A percentile compares a stretch with the other conserved stretches of the same genome.
These are phyloP conservation scores for Mollisia scopiformis DNA, from an alignment of 2,329 filamentous ascomycete genomes.

Conservation along the genomic window DNA sequence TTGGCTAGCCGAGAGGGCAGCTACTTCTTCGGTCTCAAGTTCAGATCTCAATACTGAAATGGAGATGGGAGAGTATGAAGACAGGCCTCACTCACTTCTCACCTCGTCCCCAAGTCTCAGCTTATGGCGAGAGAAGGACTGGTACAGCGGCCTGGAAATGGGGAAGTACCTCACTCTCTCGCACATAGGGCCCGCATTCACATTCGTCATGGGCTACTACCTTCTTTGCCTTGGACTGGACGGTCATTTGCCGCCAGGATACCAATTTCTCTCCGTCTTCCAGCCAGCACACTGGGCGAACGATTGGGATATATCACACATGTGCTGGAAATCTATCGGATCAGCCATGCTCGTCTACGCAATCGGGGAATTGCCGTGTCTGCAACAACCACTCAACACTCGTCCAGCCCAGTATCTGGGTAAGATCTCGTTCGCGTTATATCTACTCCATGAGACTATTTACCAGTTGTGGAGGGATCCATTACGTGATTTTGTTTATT, in stretches of 20 bases:
- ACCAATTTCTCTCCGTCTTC: background rate
- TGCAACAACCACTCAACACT: slow-evolving; percentile 48
- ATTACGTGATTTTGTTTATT: background rate
- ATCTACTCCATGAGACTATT: slow-evolving; percentile 57
- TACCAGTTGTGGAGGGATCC: slow-evolving; percentile 8
- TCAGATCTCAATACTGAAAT: background rate
- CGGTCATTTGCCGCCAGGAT: slow-evolving; percentile 1
- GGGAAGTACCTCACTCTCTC: background rate
- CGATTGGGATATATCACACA: background rate
- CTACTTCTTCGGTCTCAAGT: background rate
- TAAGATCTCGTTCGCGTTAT: slow-evolving; percentile 57
- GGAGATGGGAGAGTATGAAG: background rate
- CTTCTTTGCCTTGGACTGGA: background rate
- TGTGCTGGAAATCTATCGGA: slow-evolving; percentile 21
- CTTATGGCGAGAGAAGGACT: background rate
- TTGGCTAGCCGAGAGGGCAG: slow-evolving; percentile 1
- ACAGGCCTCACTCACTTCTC: background rate
- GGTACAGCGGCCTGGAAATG: background rate
- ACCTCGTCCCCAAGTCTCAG: background rate
- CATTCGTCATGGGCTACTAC: slow-evolving; percentile 1
- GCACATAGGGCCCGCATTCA: background rate
- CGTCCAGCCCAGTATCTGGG: slow-evolving; percentile 55
- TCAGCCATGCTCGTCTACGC: slow-evolving; percentile 23
- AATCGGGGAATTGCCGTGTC: slow-evolving; percentile 31
- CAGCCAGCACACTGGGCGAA: background rate